Percentiles rank a stretch among this genome's conserved stretches.
These are phyloP conservation scores for Decorospora gaudefroyi DNA, from an alignment of 2,329 filamentous ascomycete species.

Conservation along the genomic window DNA sequence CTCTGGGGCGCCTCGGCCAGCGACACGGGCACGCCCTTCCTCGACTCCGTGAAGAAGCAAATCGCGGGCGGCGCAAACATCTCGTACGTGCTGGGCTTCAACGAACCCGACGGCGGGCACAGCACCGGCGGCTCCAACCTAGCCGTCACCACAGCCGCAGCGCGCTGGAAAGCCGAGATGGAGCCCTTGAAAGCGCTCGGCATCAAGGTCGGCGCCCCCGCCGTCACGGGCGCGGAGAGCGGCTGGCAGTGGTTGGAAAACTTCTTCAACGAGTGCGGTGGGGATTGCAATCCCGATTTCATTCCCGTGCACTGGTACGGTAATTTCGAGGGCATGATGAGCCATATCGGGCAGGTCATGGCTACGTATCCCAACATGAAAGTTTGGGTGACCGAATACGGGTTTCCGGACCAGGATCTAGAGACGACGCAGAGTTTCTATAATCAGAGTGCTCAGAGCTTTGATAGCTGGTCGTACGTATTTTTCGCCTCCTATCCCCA, in stretches of 20 bases:
- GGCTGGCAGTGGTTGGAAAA: conserved; percentile 70
- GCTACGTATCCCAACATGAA: conserved; percentile 56
- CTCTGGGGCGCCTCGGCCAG: conserved; percentile 65
- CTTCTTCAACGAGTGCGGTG: conserved; percentile 64
- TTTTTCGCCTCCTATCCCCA: no score
- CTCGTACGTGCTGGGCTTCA: conserved; percentile 72
- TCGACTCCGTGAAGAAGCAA: conserved; percentile 61
- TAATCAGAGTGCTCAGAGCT: conserved; percentile 67
- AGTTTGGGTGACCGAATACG: conserved; percentile 82
- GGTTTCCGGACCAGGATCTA: conserved; percentile 61
- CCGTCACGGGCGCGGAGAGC: conserved; percentile 64
- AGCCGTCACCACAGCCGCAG: conserved; percentile 63
- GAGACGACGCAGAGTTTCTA: conserved; percentile 66
- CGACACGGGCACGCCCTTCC: conserved; percentile 61
- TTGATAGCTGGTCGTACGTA: conserved; percentile 63
- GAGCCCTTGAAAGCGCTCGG: conserved; percentile 67
- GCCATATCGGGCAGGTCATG: conserved; percentile 65
- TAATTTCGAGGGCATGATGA: conserved; percentile 69
- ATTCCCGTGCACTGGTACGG: conserved; percentile 62
- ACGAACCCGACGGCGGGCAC: conserved; percentile 70
- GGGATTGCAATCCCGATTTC: conserved; percentile 55
- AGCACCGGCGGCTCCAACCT: conserved; percentile 66
- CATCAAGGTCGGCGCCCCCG: conserved; percentile 71
- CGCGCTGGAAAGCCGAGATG: conserved; percentile 71
- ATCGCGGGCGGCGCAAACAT: conserved; percentile 62